Conservation (phyloP, 1,284 basidiomycete species). For the Ganoderma leucocontextum region DNA sequence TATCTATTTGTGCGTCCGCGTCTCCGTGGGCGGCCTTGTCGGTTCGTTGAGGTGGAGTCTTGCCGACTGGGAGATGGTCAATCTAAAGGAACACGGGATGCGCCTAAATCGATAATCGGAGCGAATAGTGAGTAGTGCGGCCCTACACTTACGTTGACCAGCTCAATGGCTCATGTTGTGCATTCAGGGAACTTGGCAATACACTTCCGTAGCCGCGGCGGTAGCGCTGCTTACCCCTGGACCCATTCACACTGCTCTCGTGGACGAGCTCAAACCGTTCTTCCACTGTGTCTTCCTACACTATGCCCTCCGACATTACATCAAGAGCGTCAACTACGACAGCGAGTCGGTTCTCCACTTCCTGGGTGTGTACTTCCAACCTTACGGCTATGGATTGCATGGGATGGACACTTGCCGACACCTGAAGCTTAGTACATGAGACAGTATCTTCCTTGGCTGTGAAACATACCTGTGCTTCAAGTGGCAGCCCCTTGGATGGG, state of each 20-base stretch:
- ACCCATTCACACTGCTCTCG: background rate
- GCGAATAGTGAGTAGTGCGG: too few relatives aligned
- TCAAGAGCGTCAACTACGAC: background rate
- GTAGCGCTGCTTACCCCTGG: too few relatives aligned
- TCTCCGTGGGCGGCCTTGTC: background rate
- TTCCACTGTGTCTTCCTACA: background rate
- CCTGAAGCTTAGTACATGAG: too few relatives aligned
- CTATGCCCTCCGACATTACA: background rate
- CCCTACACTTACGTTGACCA: too few relatives aligned
- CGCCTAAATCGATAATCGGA: too few relatives aligned
- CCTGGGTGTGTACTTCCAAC: background rate
- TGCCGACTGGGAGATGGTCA: constrained; percentile 5
- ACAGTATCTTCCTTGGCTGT: background rate
- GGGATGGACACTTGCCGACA: background rate
- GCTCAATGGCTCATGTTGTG: too few relatives aligned
- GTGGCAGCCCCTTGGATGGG: background rate
- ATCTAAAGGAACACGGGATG: background rate
- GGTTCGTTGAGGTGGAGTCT: background rate
- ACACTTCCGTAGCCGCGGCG: too few relatives aligned
- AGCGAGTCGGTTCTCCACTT: too few relatives aligned
- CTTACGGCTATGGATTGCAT: background rate
- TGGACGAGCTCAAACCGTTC: background rate
- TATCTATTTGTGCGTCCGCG: background rate
- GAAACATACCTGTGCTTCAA: too few relatives aligned
- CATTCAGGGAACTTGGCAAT: too few relatives aligned